phyloP scores from a whole-genome alignment of 2,329 filamentous ascomycete genomes.

The Neonectria hederae region DNA sequence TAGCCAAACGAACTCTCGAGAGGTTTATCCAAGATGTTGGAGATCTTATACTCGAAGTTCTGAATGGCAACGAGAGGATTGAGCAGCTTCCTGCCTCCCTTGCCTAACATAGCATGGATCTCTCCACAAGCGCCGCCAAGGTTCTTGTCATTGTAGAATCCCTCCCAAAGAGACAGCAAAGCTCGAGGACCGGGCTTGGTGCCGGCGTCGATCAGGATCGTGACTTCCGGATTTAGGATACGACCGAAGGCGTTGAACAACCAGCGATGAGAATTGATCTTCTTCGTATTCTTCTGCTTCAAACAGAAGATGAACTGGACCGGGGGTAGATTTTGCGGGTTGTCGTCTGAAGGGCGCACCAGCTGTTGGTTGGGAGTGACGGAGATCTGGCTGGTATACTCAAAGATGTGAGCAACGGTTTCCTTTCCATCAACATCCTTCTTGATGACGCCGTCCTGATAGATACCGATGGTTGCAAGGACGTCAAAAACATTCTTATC shows the following conservation, averaged over 20 bases:
- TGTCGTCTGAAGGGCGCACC: not conserved
- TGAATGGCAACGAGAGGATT: constrained; percentile 11
- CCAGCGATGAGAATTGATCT: constrained; percentile 17
- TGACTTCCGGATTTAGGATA: constrained; percentile 2
- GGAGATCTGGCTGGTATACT: constrained; percentile 14
- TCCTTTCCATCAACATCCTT: constrained; percentile 5
- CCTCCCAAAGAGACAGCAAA: constrained; percentile 10
- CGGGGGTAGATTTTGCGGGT: not conserved
- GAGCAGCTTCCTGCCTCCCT: not conserved
- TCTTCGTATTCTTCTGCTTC: constrained; percentile 13
- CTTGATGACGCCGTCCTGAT: constrained; percentile 7
- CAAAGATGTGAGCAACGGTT: constrained; percentile 11
- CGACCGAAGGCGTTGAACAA: constrained; percentile 4
- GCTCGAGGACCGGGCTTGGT: constrained; percentile 2
- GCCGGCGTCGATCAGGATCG: constrained; percentile 6
- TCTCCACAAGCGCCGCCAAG: constrained; percentile 11
- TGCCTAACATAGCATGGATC: constrained; percentile 7
- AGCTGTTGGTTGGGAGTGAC: constrained; percentile 4
- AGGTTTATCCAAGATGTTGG: constrained; percentile 5
- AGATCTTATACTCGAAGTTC: constrained; percentile 14
- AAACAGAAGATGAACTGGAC: constrained; percentile 12
- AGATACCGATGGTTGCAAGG: constrained; percentile 3
- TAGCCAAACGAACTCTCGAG: constrained; percentile 10
- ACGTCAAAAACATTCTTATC: constrained; percentile 7
- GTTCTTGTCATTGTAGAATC: constrained; percentile 10